phyloP scores from a whole-genome alignment of 2,329 filamentous ascomycete species.

The Fusarium staphyleae region DNA sequence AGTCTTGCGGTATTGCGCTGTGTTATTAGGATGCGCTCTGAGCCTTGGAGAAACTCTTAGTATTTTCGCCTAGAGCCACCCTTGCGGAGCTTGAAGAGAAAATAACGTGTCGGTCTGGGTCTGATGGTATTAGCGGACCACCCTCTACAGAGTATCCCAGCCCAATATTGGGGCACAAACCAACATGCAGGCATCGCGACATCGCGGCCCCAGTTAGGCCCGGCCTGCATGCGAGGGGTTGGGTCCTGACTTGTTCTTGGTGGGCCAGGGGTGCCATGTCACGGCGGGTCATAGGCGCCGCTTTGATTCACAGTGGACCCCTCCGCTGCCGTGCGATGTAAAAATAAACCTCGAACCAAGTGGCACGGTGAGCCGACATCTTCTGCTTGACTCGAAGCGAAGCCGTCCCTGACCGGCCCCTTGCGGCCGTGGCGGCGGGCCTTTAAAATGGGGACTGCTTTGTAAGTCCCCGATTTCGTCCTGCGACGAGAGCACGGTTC shows the following conservation, averaged over 20 bases:
- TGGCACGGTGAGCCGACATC: constrained; percentile 27
- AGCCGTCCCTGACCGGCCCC: constrained; percentile 38
- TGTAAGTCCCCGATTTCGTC: constrained; percentile 15
- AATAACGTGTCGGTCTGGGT: constrained; percentile 7
- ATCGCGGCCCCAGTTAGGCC: constrained; percentile 32
- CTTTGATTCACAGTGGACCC: constrained; percentile 37
- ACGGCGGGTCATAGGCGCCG: constrained; percentile 28
- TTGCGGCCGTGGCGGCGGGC: constrained; percentile 30
- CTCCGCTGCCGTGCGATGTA: constrained; percentile 35
- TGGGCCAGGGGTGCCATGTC: constrained; percentile 30
- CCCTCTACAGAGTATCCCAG: constrained; percentile 7
- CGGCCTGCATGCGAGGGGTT: constrained; percentile 41
- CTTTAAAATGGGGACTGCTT: constrained; percentile 6
- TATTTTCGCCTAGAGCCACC: neutral
- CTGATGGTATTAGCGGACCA: constrained; percentile 15
- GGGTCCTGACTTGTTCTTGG: constrained; percentile 23
- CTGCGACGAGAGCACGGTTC: constrained; percentile 16
- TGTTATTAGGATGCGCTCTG: no score
- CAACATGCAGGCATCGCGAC: constrained; percentile 31
- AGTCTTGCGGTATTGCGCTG: no score
- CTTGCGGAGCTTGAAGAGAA: neutral
- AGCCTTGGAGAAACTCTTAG: neutral
- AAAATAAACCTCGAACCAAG: constrained; percentile 40
- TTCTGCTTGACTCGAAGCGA: constrained; percentile 35
- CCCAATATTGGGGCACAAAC: constrained; percentile 21